Evolutionary conservation across 2,329 filamentous ascomycete genomes (phyloP).

Genomic region (Alternaria incomplexa): DNA sequence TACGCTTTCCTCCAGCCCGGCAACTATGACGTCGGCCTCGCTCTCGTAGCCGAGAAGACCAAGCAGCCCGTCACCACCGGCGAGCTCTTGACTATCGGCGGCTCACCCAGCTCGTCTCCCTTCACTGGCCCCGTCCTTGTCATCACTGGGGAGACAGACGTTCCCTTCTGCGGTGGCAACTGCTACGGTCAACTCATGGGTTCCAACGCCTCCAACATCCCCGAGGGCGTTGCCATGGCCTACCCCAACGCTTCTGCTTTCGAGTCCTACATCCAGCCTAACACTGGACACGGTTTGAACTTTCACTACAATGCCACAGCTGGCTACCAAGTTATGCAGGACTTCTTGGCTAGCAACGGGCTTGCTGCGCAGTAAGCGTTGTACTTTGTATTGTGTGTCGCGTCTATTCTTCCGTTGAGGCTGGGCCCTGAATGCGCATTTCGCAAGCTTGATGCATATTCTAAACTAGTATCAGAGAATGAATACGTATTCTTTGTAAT

Average conservation of each 20-base stretch:
- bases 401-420: not conserved
- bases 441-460: not conserved
- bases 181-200: conserved; percentile 54
- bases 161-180: conserved; percentile 69
- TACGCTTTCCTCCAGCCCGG: conserved; percentile 57
- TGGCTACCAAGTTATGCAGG: conserved; percentile 48
- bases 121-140: conserved; percentile 65
- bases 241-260: conserved; percentile 59
- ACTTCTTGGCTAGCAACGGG: conserved; percentile 41
- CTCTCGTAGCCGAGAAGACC: conserved; percentile 53
- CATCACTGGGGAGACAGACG: conserved; percentile 59
- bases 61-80: conserved; percentile 65
- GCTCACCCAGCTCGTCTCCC: conserved; percentile 38
- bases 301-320: conserved; percentile 52
- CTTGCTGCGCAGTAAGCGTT: conserved; percentile 17
- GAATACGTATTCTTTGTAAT: not conserved
- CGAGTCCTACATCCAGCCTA: conserved; percentile 60
- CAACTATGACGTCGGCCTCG: conserved; percentile 62
- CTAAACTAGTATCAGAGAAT: not conserved
- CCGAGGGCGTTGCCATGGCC: conserved; percentile 49
- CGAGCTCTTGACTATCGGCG: conserved; percentile 64
- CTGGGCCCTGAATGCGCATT: not conserved
- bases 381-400: not conserved
- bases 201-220: conserved; percentile 51
- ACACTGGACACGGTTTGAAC: conserved; percentile 57